These are phyloP conservation scores for Backusella parvicylindrica DNA, from an alignment of 192 early-diverging fungal species.

Conservation along the genomic window DNA sequence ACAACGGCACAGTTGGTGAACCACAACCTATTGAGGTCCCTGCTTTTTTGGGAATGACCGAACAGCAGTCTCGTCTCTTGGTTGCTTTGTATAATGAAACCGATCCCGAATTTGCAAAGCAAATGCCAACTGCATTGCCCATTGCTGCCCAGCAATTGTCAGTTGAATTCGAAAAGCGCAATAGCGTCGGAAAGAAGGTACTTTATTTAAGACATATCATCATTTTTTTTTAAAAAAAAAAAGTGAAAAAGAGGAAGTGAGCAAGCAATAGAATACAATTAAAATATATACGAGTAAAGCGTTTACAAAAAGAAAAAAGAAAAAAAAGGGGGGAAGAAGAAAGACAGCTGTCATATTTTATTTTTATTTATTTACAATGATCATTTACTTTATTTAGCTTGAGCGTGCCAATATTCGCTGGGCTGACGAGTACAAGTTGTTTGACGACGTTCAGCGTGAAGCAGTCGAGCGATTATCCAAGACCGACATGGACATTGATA, in stretches of 20 bases:
- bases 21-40: constrained; percentile 15
- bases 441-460: constrained; percentile 46
- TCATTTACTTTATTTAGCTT: constrained; percentile 24
- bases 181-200: constrained; percentile 43
- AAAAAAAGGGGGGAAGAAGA: neutral
- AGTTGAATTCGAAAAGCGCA: constrained; percentile 44
- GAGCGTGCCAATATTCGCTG: constrained; percentile 38
- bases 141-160: constrained; percentile 42
- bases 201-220: neutral
- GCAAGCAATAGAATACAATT: neutral
- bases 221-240: neutral
- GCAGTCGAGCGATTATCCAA: constrained; percentile 36
- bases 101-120: constrained; percentile 43
- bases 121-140: constrained; percentile 46
- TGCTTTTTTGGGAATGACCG: constrained; percentile 44
- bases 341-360: neutral
- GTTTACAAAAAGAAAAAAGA: neutral
- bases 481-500: constrained; percentile 43
- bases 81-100: constrained; percentile 47
- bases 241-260: neutral
- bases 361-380: neutral
- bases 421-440: constrained; percentile 36
- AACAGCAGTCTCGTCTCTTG: constrained; percentile 44
- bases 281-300: too few relatives aligned
- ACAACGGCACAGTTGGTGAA: neutral